Evolutionary conservation across 805 yeast genomes (phyloP), one percentile per base, ranked within the genome.

Genomic region (Saturnispora zaruensis): DNA sequence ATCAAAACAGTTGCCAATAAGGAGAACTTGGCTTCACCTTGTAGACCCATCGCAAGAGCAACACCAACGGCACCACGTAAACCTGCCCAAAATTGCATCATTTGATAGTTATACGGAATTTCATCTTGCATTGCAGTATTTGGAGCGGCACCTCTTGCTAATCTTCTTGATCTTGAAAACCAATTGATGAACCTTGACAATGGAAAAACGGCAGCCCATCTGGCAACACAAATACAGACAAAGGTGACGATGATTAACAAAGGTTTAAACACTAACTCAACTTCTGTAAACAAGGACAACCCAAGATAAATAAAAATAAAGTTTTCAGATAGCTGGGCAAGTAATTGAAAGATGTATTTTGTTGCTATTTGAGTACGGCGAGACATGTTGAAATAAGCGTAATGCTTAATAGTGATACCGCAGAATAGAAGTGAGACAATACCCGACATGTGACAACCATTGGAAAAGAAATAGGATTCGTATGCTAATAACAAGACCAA

Each of bases 1-100:
- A 95, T 98, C 41, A 95, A 71, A 0, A 95, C 96, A 0, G 99
- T 95, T 3, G 99, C 99, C 48, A 91, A 69, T 48, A 93, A 71
- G 0, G 96, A 82, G 62, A 83, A 82, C 55, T 90, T 91, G 50
- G 87, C 82, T 61, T 91, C 96, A 53, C 98, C 99, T 67, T 87
- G 96, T 38, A 93, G 71, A 13, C 99, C 99, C 81, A 95, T 88
- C 0, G 99, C 99, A 60, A 93, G 76, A 0, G 99, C 99, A 4
- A 93, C 99, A 56, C 99, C 99, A 33, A 93, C 99, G 0, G 99
- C 99, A 52, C 99, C 99, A 62, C 99, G 76, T 50, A 93, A 73
- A 3, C 99, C 99, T 2, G 99, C 99, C 99, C 99, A 93, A 66
- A 93, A 93, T 46, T 91, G 88, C 99, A 93, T 93, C 87, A 89